Evolutionary conservation across 2,329 filamentous ascomycete species (phyloP).

Genomic region (Fusarium lateritium): DNA sequence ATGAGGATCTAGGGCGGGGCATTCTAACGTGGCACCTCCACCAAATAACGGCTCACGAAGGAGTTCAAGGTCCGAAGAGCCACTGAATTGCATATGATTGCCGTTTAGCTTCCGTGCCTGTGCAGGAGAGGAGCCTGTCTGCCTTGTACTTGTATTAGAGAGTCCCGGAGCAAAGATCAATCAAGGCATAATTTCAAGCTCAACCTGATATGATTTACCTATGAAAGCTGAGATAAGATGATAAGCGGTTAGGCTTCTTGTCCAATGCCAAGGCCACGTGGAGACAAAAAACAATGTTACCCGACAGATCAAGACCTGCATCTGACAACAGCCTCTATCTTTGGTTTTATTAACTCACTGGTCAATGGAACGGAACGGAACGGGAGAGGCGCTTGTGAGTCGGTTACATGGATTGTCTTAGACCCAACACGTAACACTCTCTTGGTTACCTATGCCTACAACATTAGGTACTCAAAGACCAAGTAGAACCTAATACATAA

Average conservation of each 20-base stretch:
- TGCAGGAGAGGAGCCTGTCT: background rate
- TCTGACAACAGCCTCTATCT: conserved; percentile 1
- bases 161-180: background rate
- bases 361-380: conserved; percentile 33
- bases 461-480: background rate
- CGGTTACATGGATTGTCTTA: conserved; percentile 1
- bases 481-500: conserved; percentile 5
- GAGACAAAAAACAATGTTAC: conserved; percentile 21
- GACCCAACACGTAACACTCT: background rate
- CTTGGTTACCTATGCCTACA: conserved; percentile 16
- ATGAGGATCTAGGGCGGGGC: background rate
- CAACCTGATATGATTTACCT: background rate
- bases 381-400: conserved; percentile 35
- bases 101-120: background rate
- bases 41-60: conserved; percentile 3
- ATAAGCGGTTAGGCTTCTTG: conserved; percentile 11
- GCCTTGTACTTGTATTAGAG: background rate
- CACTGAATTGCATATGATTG: background rate
- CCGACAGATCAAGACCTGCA: conserved; percentile 23
- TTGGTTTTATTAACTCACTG: conserved; percentile 14
- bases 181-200: background rate
- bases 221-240: conserved; percentile 6
- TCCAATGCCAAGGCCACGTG: conserved; percentile 48
- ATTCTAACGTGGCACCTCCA: conserved; percentile 10
- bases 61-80: conserved; percentile 21